A percentile compares a stretch with the other conserved stretches of the same genome.
phyloP scores from a whole-genome alignment of 345 rosid species.

The thale cress (Arabidopsis thaliana) region DNA sequence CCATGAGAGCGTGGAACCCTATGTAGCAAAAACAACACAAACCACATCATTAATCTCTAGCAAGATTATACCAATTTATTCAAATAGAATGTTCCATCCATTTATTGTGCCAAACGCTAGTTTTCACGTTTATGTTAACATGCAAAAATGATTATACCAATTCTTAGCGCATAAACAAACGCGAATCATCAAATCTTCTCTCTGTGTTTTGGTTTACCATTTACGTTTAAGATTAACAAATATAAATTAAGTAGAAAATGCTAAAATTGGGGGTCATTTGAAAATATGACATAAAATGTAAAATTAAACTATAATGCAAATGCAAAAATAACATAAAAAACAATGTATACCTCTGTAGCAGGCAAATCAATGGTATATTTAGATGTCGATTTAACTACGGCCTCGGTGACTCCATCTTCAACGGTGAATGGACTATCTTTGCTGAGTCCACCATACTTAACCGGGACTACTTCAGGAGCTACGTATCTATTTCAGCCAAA shows the following conservation, averaged over 20 bases:
- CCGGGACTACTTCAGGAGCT: slow-evolving; percentile 49
- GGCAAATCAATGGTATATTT: slow-evolving; percentile 47
- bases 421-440: slow-evolving; percentile 42
- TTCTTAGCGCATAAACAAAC: no score
- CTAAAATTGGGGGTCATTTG: not conserved
- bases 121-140: not conserved
- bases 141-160: not conserved
- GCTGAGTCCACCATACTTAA: slow-evolving; percentile 49
- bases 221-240: not conserved
- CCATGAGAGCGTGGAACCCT: slow-evolving; percentile 65
- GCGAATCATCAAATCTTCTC: not conserved
- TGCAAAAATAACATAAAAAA: not conserved
- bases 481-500: slow-evolving; percentile 36
- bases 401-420: slow-evolving; percentile 43
- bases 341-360: slow-evolving; percentile 44
- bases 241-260: not conserved
- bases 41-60: not conserved
- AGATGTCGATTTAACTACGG: slow-evolving; percentile 40
- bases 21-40: slow-evolving; percentile 29
- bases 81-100: not conserved
- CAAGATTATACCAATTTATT: slow-evolving; percentile 19
- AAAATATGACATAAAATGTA: not conserved
- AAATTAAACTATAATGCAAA: not conserved
- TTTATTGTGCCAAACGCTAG: not conserved
- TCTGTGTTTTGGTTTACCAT: not conserved